These are phyloP conservation scores for Gaillardinia entomophila DNA, from an alignment of 805 yeast species.

Conservation along the genomic window DNA sequence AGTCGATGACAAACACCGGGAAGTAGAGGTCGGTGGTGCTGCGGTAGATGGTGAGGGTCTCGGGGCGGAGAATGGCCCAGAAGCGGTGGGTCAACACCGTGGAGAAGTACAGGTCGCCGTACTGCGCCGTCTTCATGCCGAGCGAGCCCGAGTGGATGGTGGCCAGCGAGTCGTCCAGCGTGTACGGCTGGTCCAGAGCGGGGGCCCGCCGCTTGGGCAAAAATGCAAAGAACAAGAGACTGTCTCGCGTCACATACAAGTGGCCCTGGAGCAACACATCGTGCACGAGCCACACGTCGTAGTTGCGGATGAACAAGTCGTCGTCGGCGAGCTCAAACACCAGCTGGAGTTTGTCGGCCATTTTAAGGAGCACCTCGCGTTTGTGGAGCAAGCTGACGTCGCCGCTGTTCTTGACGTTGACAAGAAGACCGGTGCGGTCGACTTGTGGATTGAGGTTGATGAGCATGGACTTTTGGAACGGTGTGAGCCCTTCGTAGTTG, in stretches of 20 bases:
- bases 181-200: slow-evolving; percentile 1
- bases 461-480: slow-evolving; percentile 25
- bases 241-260: slow-evolving; percentile 60
- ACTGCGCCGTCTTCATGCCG: slow-evolving; percentile 32
- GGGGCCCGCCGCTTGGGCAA: slow-evolving; percentile 46
- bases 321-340: slow-evolving; percentile 43
- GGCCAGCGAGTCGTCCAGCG: slow-evolving; percentile 18
- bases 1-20: slow-evolving; percentile 71
- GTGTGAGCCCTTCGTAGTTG: slow-evolving; percentile 2
- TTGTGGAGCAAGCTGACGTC: neutral
- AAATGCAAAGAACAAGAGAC: slow-evolving; percentile 70
- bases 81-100: slow-evolving; percentile 43
- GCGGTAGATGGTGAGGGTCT: slow-evolving; percentile 61
- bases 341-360: slow-evolving; percentile 29
- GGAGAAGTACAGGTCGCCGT: slow-evolving; percentile 31
- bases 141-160: slow-evolving; percentile 31
- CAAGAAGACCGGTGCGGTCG: slow-evolving; percentile 4
- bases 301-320: slow-evolving; percentile 57
- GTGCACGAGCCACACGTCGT: slow-evolving; percentile 71
- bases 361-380: slow-evolving; percentile 13
- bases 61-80: slow-evolving; percentile 77
- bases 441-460: slow-evolving; percentile 19
- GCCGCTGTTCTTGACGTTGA: no score
- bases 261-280: slow-evolving; percentile 87
- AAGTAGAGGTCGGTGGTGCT: slow-evolving; percentile 79